These are phyloP conservation scores for Lichtheimia ornata DNA, from an alignment of 371 early-diverging fungal species.

Conservation along the genomic window DNA sequence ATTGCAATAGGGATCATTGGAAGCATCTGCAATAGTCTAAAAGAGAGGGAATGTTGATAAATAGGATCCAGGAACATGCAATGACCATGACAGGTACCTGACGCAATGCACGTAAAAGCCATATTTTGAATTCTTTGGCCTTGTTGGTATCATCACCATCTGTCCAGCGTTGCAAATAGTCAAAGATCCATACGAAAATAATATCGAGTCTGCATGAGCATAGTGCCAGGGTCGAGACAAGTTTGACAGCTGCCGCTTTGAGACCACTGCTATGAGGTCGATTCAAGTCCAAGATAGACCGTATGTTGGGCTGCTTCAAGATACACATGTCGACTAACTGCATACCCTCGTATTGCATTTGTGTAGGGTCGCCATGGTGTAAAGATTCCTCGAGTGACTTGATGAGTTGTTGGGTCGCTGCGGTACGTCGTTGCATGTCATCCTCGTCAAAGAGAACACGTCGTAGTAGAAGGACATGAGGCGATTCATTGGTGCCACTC, in stretches of 20 bases:
- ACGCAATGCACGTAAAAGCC: conserved; percentile 17
- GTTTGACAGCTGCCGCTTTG: conserved; percentile 12
- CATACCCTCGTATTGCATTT: conserved; percentile 37
- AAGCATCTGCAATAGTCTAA: conserved; percentile 12
- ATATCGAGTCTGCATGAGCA: conserved; percentile 39
- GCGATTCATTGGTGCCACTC: conserved; percentile 19
- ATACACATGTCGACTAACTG: conserved; percentile 38
- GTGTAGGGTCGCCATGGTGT: conserved; percentile 21
- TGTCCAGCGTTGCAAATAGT: conserved; percentile 12
- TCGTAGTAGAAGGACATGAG: conserved; percentile 27
- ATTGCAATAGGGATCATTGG: conserved; percentile 8
- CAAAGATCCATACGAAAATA: conserved; percentile 22
- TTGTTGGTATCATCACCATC: conserved; percentile 7
- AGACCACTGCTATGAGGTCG: conserved; percentile 12
- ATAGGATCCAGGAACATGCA: not conserved
- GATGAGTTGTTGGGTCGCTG: conserved; percentile 24
- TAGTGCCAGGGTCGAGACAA: conserved; percentile 20
- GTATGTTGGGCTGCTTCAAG: conserved; percentile 20
- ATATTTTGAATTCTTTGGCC: conserved; percentile 14
- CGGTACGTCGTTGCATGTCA: conserved; percentile 26
- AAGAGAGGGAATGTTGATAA: not conserved
- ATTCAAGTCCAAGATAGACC: conserved; percentile 27
- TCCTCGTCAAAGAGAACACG: conserved; percentile 35
- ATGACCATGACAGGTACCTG: conserved; percentile 11
- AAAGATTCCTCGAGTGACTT: conserved; percentile 32